Conservation (phyloP, 2,329 filamentous ascomycete genomes). For the Akanthomyces uredinophilus region DNA sequence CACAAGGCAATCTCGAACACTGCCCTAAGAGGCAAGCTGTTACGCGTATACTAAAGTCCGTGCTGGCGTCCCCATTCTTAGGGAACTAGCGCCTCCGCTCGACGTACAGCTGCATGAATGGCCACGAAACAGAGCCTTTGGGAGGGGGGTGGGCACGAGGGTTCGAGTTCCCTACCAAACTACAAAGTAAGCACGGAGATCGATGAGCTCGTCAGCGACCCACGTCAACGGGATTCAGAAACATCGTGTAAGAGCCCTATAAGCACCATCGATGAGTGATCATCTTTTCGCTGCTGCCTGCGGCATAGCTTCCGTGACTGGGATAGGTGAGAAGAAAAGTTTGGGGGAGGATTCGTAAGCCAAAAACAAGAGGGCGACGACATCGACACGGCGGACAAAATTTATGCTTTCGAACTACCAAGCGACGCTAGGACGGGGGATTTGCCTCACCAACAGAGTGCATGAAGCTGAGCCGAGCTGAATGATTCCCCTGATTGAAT, state of each 20-base stretch:
- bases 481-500: background rate
- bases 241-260: background rate
- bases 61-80: background rate
- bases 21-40: constrained; percentile 11
- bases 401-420: background rate
- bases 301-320: background rate
- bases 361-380: background rate
- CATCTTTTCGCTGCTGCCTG: background rate
- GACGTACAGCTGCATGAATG: background rate
- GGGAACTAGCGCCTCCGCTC: background rate
- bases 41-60: background rate
- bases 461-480: background rate
- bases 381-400: background rate
- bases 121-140: background rate
- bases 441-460: background rate
- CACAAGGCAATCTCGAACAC: constrained; percentile 9
- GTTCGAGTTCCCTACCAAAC: background rate
- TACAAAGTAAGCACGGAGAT: constrained; percentile 4
- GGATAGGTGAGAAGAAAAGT: background rate
- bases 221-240: constrained; percentile 5
- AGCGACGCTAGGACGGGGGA: background rate
- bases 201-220: background rate
- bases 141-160: background rate
- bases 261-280: background rate
- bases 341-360: no score